Evolutionary conservation across 2,329 filamentous ascomycete species (phyloP), one percentile per base, ranked within the genome.

Genomic region (Fusarium drepaniforme): DNA sequence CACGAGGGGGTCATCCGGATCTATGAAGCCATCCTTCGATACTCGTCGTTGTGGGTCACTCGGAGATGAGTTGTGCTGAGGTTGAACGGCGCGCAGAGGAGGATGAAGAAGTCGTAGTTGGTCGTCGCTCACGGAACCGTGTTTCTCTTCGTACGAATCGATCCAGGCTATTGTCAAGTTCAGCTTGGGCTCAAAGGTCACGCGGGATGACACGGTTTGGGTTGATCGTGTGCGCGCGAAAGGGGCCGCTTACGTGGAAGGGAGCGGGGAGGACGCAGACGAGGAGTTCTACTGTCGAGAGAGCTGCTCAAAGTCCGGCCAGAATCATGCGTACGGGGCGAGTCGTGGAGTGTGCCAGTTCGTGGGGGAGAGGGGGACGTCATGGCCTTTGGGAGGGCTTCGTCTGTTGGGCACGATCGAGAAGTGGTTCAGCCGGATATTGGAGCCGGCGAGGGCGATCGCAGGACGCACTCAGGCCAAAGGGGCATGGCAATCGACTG

Each of bases 1-100:
- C 28, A 82, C 74, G 7, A 81, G 75, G 30, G 83, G 82, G 62
- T 87, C 84, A 8, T 83, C 81, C 66, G 78, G 83, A 73, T 84
- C 83, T 65, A 88, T 79, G 67, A 84, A 89, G 25, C 87, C 87
- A 78, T 89, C 87, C 62, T 81, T 82, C 7, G 87, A 89, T 13
- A 88, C 81, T 51, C 87, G 84, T 40, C 85, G 81, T 37, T 83
- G 79, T 16, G 81, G 79, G 33, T 85, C 81, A 68, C 80, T 78
- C 25, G 86, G 85, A 2, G 81, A 78, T 40, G 83, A 82, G 71
- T 88, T 87, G 76, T 85, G 85, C 16, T 86, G 83, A 5, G 85
- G 81, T 16, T 78, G 80, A 9, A 83, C 78, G 28, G 84, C 77
- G n/a, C 82, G 82, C 2, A 79, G 77, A 2, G 86, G 87, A 30